These are phyloP conservation scores for Podospora didyma DNA, from an alignment of 495 filamentous ascomycete genomes.

Conservation along the genomic window DNA sequence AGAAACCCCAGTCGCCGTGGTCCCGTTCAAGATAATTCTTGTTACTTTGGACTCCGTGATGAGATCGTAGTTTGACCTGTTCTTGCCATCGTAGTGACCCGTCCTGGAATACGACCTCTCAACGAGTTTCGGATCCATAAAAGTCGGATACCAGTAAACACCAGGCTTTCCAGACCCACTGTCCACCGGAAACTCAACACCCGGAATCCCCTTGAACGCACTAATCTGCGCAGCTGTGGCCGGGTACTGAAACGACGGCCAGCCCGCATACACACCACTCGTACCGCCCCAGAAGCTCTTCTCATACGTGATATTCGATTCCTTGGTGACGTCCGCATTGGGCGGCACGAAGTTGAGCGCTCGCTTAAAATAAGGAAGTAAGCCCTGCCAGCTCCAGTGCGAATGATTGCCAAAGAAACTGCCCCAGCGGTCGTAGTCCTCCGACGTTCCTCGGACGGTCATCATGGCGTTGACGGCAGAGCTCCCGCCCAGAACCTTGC, in stretches of 20 bases:
- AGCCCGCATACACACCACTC: conserved; percentile 36
- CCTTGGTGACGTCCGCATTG: conserved; percentile 23
- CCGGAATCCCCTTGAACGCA: conserved; percentile 35
- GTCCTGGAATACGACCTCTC: conserved; percentile 39
- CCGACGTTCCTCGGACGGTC: conserved; percentile 39
- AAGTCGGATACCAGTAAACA: conserved; percentile 43
- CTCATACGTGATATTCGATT: conserved; percentile 39
- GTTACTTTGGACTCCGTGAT: conserved; percentile 36
- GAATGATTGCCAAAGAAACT: conserved; percentile 33
- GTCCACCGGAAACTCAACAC: conserved; percentile 37
- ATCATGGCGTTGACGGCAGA: conserved; percentile 54
- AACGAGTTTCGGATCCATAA: conserved; percentile 39
- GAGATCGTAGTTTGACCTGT: conserved; percentile 36
- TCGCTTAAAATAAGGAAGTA: conserved; percentile 46
- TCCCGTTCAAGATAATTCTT: conserved; percentile 31
- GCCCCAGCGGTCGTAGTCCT: conserved; percentile 47
- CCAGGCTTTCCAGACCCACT: conserved; percentile 37
- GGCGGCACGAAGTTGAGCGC: conserved; percentile 40
- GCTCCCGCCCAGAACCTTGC: conserved; percentile 55
- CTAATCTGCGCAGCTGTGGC: conserved; percentile 32
- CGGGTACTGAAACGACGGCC: conserved; percentile 42
- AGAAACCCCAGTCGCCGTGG: conserved; percentile 32
- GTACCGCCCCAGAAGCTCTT: conserved; percentile 39
- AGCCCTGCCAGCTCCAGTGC: conserved; percentile 41
- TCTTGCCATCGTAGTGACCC: conserved; percentile 32